phyloP scores from a whole-genome alignment of 805 yeast species.

The Wickerhamiella vanderwaltii region DNA sequence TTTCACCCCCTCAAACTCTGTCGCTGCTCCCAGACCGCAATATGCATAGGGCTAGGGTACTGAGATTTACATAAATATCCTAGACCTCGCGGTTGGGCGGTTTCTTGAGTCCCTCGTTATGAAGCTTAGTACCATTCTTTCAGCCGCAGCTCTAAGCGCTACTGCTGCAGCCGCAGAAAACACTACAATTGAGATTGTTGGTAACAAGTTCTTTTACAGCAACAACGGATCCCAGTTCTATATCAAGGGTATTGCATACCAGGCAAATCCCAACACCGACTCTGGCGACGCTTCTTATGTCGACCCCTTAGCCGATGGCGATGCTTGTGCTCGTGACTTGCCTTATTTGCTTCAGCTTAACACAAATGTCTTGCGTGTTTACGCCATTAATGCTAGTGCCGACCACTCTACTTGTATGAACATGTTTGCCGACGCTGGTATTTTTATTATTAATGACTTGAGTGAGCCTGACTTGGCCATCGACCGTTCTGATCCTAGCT shows the following conservation, averaged over 20 bases:
- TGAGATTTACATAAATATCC: background rate
- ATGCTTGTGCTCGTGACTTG: slow-evolving; percentile 66
- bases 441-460: slow-evolving; percentile 81
- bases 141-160: slow-evolving; percentile 13
- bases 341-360: slow-evolving; percentile 58
- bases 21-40: background rate
- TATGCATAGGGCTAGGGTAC: slow-evolving; percentile 3
- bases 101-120: slow-evolving; percentile 12
- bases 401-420: slow-evolving; percentile 72
- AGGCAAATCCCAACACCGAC: slow-evolving; percentile 36
- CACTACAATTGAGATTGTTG: slow-evolving; percentile 44
- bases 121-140: slow-evolving; percentile 21
- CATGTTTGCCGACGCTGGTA: slow-evolving; percentile 68
- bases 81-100: background rate
- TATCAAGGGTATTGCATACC: slow-evolving; percentile 81
- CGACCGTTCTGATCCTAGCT: slow-evolving; percentile 60
- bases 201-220: slow-evolving; percentile 65
- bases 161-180: slow-evolving; percentile 19
- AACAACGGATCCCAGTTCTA: slow-evolving; percentile 71
- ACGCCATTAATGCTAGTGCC: slow-evolving; percentile 61
- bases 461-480: slow-evolving; percentile 76
- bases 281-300: slow-evolving; percentile 33
- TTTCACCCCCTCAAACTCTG: too few relatives aligned
- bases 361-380: slow-evolving; percentile 74
- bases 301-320: slow-evolving; percentile 69